These are phyloP conservation scores for Exophiala calicioides DNA, from an alignment of 2,329 filamentous ascomycete species.

Conservation along the genomic window DNA sequence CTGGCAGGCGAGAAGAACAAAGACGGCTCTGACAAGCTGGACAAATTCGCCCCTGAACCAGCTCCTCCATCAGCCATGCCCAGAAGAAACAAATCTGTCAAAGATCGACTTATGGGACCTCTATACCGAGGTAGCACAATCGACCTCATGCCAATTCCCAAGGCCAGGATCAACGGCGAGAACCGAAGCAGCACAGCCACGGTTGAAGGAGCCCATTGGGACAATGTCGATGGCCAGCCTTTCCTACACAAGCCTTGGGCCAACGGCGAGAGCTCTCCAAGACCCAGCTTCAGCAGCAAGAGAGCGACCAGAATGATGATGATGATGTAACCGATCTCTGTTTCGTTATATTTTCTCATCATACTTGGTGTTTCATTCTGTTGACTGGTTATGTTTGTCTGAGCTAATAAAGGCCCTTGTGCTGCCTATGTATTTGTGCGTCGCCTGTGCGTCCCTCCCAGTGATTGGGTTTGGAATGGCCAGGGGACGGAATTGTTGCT, in stretches of 20 bases:
- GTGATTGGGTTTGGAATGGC: no score
- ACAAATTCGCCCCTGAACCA: constrained; percentile 26
- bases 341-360: constrained; percentile 1
- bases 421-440: no score
- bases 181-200: constrained; percentile 28
- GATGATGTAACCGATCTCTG: constrained; percentile 28
- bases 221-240: constrained; percentile 18
- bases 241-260: constrained; percentile 30
- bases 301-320: constrained; percentile 34
- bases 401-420: no score
- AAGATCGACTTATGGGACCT: constrained; percentile 32
- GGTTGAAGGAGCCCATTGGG: constrained; percentile 13
- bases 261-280: constrained; percentile 25
- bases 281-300: constrained; percentile 33
- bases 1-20: constrained; percentile 31
- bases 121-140: constrained; percentile 32
- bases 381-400: no score
- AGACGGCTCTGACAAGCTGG: constrained; percentile 29
- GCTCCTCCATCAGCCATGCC: constrained; percentile 18
- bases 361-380: neutral
- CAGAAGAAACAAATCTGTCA: constrained; percentile 31
- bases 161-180: constrained; percentile 10
- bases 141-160: constrained; percentile 28
- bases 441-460: no score
- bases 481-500: no score